These are phyloP conservation scores for Cyanodermella asteris DNA, from an alignment of 2,329 filamentous ascomycete species.

Conservation along the genomic window DNA sequence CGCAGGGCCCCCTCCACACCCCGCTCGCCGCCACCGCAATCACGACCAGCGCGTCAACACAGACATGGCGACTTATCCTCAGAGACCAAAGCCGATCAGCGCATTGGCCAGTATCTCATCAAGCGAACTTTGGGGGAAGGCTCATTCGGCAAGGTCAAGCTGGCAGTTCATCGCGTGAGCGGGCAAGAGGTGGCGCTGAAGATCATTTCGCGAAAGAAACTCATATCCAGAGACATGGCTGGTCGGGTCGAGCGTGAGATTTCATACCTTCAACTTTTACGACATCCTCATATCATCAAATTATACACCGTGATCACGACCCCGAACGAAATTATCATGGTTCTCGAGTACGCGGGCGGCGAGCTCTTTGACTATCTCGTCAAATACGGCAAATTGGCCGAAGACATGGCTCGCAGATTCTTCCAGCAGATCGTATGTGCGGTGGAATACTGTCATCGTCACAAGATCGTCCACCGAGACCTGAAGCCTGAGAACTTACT, in stretches of 20 bases:
- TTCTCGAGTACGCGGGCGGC: conserved; percentile 87
- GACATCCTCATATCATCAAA: conserved; percentile 98
- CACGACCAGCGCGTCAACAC: neutral
- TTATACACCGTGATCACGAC: conserved; percentile 97
- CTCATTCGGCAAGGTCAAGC: conserved; percentile 95
- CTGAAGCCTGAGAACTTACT: conserved; percentile 93
- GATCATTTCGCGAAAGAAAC: conserved; percentile 88
- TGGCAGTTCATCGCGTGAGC: conserved; percentile 78
- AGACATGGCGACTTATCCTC: conserved; percentile 4
- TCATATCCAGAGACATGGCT: conserved; percentile 94
- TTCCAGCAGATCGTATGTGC: conserved; percentile 99
- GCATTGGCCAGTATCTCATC: conserved; percentile 80
- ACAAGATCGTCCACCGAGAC: conserved; percentile 97
- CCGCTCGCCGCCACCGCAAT: conserved; percentile 6
- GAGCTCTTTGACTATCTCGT: conserved; percentile 98
- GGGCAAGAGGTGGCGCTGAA: conserved; percentile 93
- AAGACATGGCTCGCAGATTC: conserved; percentile 84
- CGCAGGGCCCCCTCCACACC: conserved; percentile 6
- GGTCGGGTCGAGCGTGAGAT: conserved; percentile 95
- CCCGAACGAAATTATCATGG: conserved; percentile 90
- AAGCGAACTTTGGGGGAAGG: conserved; percentile 83
- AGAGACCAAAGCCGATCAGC: conserved; percentile 26
- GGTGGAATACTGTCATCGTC: conserved; percentile 86
- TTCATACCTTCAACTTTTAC: conserved; percentile 83
- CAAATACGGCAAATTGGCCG: conserved; percentile 73